phyloP scores from a whole-genome alignment of 345 rosid genomes.

The Eucalyptus cladocalyx region DNA sequence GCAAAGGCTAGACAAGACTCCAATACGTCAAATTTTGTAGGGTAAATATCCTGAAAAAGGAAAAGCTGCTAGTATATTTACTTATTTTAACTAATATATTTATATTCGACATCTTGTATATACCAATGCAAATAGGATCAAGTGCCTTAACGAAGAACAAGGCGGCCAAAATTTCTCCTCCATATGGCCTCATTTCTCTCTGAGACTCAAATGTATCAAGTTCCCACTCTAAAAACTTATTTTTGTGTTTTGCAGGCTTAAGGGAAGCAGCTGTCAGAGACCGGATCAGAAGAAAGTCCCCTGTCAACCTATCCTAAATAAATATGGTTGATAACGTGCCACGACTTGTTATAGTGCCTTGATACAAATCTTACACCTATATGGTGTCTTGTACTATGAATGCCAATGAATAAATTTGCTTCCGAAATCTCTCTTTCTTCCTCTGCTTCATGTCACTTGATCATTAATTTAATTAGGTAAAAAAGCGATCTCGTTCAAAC shows the following conservation, averaged over 20 bases:
- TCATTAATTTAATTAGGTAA: neutral
- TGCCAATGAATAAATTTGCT: neutral
- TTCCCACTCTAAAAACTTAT: neutral
- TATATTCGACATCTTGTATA: neutral
- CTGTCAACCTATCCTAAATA: neutral
- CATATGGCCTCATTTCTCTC: neutral
- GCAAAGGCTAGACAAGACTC: neutral
- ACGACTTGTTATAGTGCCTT: neutral
- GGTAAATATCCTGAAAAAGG: neutral
- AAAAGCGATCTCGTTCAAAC: neutral
- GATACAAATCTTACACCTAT: neutral
- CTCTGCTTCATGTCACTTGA: neutral
- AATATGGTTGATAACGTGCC: neutral
- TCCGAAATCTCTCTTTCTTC: neutral
- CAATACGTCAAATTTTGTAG: neutral
- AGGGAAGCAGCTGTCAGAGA: neutral
- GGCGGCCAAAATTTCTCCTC: neutral
- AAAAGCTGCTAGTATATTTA: neutral
- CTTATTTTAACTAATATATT: neutral
- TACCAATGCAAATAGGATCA: neutral
- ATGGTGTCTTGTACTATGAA: neutral
- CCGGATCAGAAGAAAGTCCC: neutral
- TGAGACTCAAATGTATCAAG: neutral
- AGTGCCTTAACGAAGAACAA: neutral
- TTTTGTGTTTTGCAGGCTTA: neutral